These are phyloP conservation scores for Sphagnum tenellum DNA, from an alignment of 225 moss, liverwort and hornwort species.

Conservation along the genomic window DNA sequence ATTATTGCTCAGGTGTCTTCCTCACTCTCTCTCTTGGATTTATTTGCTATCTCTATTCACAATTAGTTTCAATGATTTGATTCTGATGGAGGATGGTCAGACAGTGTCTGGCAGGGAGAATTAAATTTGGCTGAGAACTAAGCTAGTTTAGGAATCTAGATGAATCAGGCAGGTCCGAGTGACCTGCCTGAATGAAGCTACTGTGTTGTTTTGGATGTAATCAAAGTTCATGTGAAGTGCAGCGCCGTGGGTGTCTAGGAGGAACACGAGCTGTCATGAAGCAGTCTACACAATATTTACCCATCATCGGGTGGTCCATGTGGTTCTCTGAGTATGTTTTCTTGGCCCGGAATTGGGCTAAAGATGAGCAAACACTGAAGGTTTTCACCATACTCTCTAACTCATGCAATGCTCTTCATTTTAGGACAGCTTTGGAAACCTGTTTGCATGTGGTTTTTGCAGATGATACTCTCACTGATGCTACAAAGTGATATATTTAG, in stretches of 20 bases:
- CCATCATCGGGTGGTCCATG: slow-evolving; percentile 99
- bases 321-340: slow-evolving; percentile 98
- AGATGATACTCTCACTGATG: background rate
- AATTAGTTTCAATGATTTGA: background rate
- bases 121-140: too few relatives aligned
- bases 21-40: background rate
- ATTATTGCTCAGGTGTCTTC: slow-evolving; percentile 59
- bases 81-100: too few relatives aligned
- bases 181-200: background rate
- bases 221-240: slow-evolving; percentile 1
- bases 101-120: too few relatives aligned
- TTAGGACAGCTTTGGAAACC: background rate
- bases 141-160: too few relatives aligned
- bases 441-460: background rate
- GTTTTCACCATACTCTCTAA: slow-evolving; percentile 1
- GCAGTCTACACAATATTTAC: slow-evolving; percentile 74
- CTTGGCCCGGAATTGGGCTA: slow-evolving; percentile 75
- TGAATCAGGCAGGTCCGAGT: too few relatives aligned
- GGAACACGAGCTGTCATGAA: slow-evolving; percentile 99
- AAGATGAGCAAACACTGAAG: slow-evolving; percentile 78
- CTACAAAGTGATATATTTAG: background rate
- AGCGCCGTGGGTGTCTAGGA: slow-evolving; percentile 87
- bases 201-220: slow-evolving; percentile 4
- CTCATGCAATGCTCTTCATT: background rate
- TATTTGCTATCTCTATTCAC: too few relatives aligned